Evolutionary conservation across 768 basidiomycete genomes (phyloP), one percentile per base, ranked within the genome.

Genomic region (Filobasidium floriforme): DNA sequence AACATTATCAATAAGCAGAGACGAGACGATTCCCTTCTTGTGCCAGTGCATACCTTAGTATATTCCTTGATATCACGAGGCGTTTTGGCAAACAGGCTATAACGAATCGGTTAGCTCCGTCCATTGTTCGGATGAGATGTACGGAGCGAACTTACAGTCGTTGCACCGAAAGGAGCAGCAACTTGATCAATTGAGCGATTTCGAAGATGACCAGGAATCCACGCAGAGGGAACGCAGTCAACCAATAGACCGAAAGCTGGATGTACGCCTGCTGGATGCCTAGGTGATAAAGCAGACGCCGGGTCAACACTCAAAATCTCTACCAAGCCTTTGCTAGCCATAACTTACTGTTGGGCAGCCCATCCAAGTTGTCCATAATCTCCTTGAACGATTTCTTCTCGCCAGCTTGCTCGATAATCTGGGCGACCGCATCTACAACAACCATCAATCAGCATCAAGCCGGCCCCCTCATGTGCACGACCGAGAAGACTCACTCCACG

Each of bases 201-300:
- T 99, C 96, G 75, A 98, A 98, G 64, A 97, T 82, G 11, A 86
- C 88, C 49, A 98, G 84, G 84, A 97, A 96, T 28, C 93, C 96
- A 75, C 94, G 90, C 43, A 98, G 82, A 87, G 92, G 91, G 82
- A 93, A 90, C 81, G 87, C 93, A 3, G 90, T 94, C 60, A 94
- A 80, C 90, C 91, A 94, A 79, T 89, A 96, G 24, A 88, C 89
- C 9, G 88, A 83, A 74, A 98, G 94, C 73, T 88, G 85, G 71
- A 98, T 87, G 73, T 98, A 99, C 0, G 93, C 92, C 60, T 81
- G 80, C 73, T 96, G 89, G 73, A 98, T 89, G 5, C 79, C 83
- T 22, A 77, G 80, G n/a, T n/a, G n/a, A n/a, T n/a, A n/a, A n/a
- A n/a, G n/a, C n/a, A n/a, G n/a, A n/a, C n/a, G n/a, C n/a, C n/a